Percentiles rank a stretch among this genome's conserved stretches.
These are phyloP conservation scores for Penicillium sp. DNA, from an alignment of 2,329 filamentous ascomycete genomes.

Conservation along the genomic window DNA sequence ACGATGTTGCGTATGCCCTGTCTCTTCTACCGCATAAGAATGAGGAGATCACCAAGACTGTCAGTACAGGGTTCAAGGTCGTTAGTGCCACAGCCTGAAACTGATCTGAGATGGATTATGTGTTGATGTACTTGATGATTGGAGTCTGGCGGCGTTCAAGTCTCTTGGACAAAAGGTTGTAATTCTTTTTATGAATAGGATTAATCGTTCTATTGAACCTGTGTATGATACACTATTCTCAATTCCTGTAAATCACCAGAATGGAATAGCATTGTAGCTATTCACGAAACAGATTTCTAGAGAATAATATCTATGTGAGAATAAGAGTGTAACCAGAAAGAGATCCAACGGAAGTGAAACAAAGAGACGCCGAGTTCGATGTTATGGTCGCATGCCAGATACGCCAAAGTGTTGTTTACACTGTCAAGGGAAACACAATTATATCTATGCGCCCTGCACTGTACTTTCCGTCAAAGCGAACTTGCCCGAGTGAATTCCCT, in stretches of 20 bases:
- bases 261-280: background rate
- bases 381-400: conserved; percentile 24
- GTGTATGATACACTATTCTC: background rate
- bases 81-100: conserved; percentile 62
- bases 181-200: conserved; percentile 5
- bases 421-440: conserved; percentile 6
- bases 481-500: conserved; percentile 53
- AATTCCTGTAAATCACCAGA: background rate
- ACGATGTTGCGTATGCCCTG: conserved; percentile 90
- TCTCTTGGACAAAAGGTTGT: background rate
- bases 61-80: conserved; percentile 54
- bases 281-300: conserved; percentile 1
- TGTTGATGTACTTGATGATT: conserved; percentile 16
- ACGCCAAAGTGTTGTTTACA: conserved; percentile 20
- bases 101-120: conserved; percentile 31
- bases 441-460: conserved; percentile 33
- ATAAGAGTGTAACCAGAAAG: background rate
- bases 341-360: conserved; percentile 1
- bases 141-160: conserved; percentile 5
- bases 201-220: conserved; percentile 1
- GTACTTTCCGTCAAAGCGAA: conserved; percentile 48
- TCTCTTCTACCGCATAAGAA: conserved; percentile 75
- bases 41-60: conserved; percentile 45
- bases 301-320: conserved; percentile 16
- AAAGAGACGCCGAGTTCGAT: conserved; percentile 15